Evolutionary conservation across 2,329 filamentous ascomycete species (phyloP), one percentile per base, ranked within the genome.

Genomic region (Ophiostoma novo-ulmi): DNA sequence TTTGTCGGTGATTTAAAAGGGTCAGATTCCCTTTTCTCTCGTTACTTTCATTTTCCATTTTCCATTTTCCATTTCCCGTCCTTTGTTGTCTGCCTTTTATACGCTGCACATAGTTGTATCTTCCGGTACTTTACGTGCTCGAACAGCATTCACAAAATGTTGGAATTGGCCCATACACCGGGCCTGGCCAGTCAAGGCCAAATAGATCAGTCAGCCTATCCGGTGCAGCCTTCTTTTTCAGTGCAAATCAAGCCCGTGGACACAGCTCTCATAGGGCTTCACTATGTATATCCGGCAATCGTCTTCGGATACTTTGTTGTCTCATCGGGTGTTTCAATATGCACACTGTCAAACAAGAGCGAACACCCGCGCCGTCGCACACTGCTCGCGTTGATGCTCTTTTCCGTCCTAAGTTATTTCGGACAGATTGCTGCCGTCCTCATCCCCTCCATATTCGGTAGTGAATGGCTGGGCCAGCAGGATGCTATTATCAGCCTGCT

Each of bases 221-320:
- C 48, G 26, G 26, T 55, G 5, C 38, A 70, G 70, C 65, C 36
- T 20, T 36, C 22, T 26, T 31, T 68, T 22, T 39, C 22, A 26
- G 26, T 48, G 1, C 70, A 71, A 55, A 63, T 64, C 10, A 70
- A 66, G 36, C 74, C 77, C 10, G 69, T 77, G 44, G 75, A 78
- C 22, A 72, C 75, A 71, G 78, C 80, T 72, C 77, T 84, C 70
- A 77, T 79, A 66, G 71, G 73, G 65, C 79, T 89, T 64, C 85
- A 87, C 78, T 90, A 90, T 77, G 78, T 82, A 10, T 88, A 86
- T 74, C 88, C 89, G 13, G 80, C 84, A 11, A 71, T 81, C 26
- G 78, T 88, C 71, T 88, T 89, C 74, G 67, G 81, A 70, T 90
- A 86, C 78, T 91, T 88, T 77, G 77, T 85, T 68, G 73, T 82